Conservation (phyloP, 345 rosid genomes). For the Lepidium sativum region DNA sequence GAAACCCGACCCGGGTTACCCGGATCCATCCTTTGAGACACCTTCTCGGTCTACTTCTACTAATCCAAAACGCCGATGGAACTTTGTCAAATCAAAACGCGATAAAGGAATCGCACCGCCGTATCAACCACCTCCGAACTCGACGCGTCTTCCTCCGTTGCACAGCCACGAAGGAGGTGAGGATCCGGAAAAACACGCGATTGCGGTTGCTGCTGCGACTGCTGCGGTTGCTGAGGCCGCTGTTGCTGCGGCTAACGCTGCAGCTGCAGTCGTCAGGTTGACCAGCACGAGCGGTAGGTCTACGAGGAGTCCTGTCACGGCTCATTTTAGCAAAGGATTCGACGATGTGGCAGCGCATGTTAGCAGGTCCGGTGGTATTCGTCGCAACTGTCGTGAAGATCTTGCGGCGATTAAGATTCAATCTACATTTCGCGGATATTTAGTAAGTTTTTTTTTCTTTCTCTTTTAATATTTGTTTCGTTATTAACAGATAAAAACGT, state of each 20-base stretch:
- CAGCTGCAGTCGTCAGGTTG: constrained; percentile 61
- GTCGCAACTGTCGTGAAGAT: constrained; percentile 24
- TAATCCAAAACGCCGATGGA: constrained; percentile 63
- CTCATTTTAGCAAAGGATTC: constrained; percentile 8
- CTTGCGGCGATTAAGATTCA: constrained; percentile 73
- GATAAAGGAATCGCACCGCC: constrained; percentile 25
- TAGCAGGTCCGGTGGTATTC: constrained; percentile 9
- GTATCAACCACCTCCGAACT: neutral
- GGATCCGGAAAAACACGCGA: constrained; percentile 47
- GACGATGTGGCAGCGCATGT: constrained; percentile 20
- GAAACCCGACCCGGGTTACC: constrained; percentile 36
- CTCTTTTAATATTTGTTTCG: neutral
- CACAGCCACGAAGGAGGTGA: constrained; percentile 1
- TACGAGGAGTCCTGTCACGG: constrained; percentile 5
- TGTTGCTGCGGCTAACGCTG: constrained; percentile 69
- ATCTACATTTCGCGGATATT: constrained; percentile 79
- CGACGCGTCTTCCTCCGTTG: constrained; percentile 6
- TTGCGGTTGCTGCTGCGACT: constrained; percentile 75
- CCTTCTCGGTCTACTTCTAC: constrained; percentile 18
- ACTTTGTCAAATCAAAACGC: constrained; percentile 67
- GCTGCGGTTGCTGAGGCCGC: constrained; percentile 81
- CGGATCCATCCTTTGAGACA: neutral
- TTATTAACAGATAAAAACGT: no score
- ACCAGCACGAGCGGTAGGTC: constrained; percentile 70
- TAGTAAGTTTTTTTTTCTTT: constrained; percentile 37